Evolutionary conservation across 495 filamentous ascomycete genomes (phyloP), one percentile per base, ranked within the genome.

Genomic region (Emericellopsis terricola): DNA sequence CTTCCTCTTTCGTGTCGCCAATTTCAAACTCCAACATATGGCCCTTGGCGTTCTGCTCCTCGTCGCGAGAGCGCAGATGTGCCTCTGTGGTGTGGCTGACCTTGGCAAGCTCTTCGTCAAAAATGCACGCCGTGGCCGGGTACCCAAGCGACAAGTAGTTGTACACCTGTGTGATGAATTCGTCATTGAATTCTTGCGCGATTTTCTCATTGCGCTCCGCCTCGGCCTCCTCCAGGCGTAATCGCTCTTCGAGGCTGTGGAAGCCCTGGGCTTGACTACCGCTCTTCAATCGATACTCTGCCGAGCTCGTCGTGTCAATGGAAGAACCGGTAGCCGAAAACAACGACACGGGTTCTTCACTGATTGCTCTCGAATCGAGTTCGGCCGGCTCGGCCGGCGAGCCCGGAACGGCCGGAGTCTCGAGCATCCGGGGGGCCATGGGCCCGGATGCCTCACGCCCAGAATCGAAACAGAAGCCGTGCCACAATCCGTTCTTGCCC

Each of bases 141-240:
- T 91, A 94, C 3, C 86, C 85, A 15, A 94, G 67, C 1, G 82
- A 91, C 10, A 94, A 64, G 55, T 94, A 94, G 49, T 94, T 93
- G 60, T 86, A 94, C 13, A 94, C 82, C 52, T 94, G 85, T 2
- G 83, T 91, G 27, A 94, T 71, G 55, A 93, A 87, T n/a, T 55
- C 62, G 51, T 92, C 81, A 38, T 74, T 51, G 43, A 85, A 84
- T 47, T 89, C 81, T 31, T 60, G 53, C 9, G 70, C 59, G 26
- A 78, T 63, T 20, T 60, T 46, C 27, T 71, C 63, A 39, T 65
- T 62, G 11, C 55, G 46, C 36, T 59, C 57, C n/a, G 54, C 49
- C 7, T 58, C 55, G 29, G 57, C 63, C 40, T 62, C 60, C 31
- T 68, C 60, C 21, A 58, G 54, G 39, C 49, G 53, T 3, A 67